Percentiles rank a stretch among this genome's conserved stretches.
phyloP scores from a whole-genome alignment of 148 eudicot species.

The Rhododendron griersonianum region DNA sequence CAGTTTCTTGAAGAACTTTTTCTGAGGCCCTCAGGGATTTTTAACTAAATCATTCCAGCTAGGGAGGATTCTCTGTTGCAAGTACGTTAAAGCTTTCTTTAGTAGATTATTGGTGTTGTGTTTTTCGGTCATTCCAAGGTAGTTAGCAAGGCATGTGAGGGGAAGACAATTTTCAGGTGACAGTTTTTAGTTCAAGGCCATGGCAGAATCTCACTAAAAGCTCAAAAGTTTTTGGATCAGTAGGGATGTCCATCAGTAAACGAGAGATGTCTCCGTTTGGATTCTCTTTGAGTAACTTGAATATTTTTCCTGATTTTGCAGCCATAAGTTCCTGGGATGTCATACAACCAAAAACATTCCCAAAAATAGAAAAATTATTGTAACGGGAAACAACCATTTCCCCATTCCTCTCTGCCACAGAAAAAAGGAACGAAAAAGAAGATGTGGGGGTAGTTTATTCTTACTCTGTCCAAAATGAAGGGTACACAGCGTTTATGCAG shows the following conservation, averaged over 20 bases:
- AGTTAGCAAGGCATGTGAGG: conserved; percentile 44
- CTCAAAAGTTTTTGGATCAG: conserved; percentile 48
- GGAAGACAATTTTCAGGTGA: conserved; percentile 45
- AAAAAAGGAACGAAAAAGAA: background rate
- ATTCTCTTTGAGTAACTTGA: conserved; percentile 34
- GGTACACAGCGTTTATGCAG: conserved; percentile 22
- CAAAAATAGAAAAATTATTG: background rate
- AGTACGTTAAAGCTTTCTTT: conserved; percentile 25
- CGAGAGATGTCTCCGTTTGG: conserved; percentile 40
- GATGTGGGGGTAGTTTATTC: background rate
- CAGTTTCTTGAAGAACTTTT: conserved; percentile 19
- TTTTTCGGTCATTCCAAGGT: conserved; percentile 57
- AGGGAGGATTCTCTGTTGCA: conserved; percentile 42
- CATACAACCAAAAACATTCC: background rate
- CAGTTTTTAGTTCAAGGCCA: conserved; percentile 39
- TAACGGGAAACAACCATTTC: background rate
- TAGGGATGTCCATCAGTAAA: conserved; percentile 30
- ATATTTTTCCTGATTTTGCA: conserved; percentile 22
- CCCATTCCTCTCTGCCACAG: background rate
- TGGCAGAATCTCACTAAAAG: conserved; percentile 63
- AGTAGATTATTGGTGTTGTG: conserved; percentile 55
- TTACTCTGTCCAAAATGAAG: conserved; percentile 48
- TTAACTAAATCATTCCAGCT: conserved; percentile 54
- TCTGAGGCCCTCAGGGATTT: conserved; percentile 23
- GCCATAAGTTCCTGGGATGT: conserved; percentile 41